Evolutionary conservation across 2,329 filamentous ascomycete genomes (phyloP).

Genomic region (Penicillium frequentans): DNA sequence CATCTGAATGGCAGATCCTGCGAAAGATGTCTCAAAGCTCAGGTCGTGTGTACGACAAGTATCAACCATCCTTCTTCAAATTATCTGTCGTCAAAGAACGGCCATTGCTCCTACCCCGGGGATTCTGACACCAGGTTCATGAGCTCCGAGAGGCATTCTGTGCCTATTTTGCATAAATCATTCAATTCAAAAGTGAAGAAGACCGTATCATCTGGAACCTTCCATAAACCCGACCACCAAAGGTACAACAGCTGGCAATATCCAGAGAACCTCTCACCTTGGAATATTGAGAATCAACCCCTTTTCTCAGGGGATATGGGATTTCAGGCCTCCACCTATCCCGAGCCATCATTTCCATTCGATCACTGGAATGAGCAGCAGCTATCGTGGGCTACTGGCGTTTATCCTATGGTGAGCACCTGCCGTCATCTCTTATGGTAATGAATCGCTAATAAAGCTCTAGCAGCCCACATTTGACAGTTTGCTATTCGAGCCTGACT

Average conservation of each 20-base stretch:
- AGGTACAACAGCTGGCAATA: slow-evolving; percentile 4
- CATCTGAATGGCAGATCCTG: slow-evolving; percentile 21
- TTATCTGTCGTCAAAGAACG: slow-evolving; percentile 2
- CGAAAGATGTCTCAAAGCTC: slow-evolving; percentile 25
- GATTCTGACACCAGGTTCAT: neutral
- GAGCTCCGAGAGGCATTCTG: neutral
- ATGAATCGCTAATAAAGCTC: neutral
- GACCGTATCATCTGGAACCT: neutral
- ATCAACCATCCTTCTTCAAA: slow-evolving; percentile 12
- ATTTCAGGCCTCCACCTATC: neutral
- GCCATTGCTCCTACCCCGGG: neutral
- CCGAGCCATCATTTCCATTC: neutral
- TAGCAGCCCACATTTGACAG: neutral
- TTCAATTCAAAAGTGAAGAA: slow-evolving; percentile 12
- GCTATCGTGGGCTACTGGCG: neutral
- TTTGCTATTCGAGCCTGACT: neutral
- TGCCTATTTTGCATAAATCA: slow-evolving; percentile 15
- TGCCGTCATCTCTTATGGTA: neutral
- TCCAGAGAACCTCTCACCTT: neutral
- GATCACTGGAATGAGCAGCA: slow-evolving; percentile 8
- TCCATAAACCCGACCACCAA: neutral
- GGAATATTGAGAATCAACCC: too few species aligned
- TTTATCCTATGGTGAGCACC: neutral
- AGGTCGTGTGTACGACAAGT: slow-evolving; percentile 23
- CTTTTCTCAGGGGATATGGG: neutral